Evolutionary conservation across 1,139 yeast genomes (phyloP).

Genomic region (Blastobotrys raffinosifermentans): DNA sequence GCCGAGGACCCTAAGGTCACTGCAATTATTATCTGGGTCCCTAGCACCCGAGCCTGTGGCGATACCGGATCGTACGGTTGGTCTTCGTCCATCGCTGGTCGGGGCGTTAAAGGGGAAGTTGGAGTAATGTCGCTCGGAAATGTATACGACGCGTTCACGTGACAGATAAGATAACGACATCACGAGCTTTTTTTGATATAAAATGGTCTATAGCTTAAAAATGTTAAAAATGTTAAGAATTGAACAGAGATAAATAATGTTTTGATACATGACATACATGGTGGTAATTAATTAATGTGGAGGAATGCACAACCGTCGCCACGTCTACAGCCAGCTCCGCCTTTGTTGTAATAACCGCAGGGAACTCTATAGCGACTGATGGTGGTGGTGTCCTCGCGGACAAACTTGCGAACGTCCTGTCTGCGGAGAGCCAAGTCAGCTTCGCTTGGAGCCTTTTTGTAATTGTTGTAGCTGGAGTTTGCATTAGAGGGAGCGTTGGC

Average conservation of each 20-base stretch:
- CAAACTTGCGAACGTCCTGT: conserved; percentile 19
- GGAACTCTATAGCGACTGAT: conserved; percentile 15
- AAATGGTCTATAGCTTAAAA: too few relatives aligned
- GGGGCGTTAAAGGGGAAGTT: too few relatives aligned
- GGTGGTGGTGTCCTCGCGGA: conserved; percentile 16
- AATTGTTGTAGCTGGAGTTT: too few relatives aligned
- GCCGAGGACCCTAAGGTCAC: conserved; percentile 58
- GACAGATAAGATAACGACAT: too few relatives aligned
- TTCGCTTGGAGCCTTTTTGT: too few relatives aligned
- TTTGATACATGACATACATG: too few relatives aligned
- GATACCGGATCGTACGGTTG: conserved; percentile 3
- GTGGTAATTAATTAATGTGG: conserved; percentile 13
- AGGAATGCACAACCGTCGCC: conserved; percentile 20
- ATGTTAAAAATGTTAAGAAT: too few relatives aligned
- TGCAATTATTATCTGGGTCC: conserved; percentile 45
- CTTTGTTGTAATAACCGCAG: conserved; percentile 15
- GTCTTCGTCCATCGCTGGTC: conserved; percentile 5
- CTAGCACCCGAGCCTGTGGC: conserved; percentile 20
- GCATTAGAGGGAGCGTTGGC: conserved; percentile 3
- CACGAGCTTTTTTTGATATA: too few relatives aligned
- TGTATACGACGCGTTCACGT: too few relatives aligned
- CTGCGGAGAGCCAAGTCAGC: conserved; percentile 12
- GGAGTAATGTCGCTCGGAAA: too few relatives aligned
- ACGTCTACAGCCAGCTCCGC: conserved; percentile 12
- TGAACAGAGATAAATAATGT: too few relatives aligned